Evolutionary conservation across 345 rosid genomes (phyloP).

Genomic region (Punica granatum): DNA sequence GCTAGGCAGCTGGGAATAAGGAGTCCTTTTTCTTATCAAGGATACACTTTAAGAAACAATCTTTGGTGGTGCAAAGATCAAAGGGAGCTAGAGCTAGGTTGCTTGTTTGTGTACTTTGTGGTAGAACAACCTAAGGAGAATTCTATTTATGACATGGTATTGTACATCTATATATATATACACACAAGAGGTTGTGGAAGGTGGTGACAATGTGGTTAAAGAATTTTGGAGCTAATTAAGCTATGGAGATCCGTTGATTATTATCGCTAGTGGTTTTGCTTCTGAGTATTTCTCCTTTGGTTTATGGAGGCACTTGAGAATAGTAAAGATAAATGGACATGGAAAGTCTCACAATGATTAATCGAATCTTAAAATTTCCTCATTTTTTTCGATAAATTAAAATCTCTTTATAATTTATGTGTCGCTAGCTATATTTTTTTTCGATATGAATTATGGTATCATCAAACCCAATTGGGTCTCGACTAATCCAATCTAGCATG

Average conservation of each 20-base stretch:
- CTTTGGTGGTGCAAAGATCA: not conserved
- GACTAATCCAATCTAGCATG: too few relatives aligned
- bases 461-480: too few relatives aligned
- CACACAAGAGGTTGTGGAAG: conserved; percentile 1
- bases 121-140: not conserved
- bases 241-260: not conserved
- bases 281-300: too few relatives aligned
- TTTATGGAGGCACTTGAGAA: too few relatives aligned
- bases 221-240: not conserved
- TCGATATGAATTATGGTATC: too few relatives aligned
- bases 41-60: not conserved
- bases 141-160: not conserved
- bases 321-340: too few relatives aligned
- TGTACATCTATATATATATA: not conserved
- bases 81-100: not conserved
- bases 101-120: not conserved
- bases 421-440: too few relatives aligned
- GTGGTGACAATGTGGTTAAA: not conserved
- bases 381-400: too few relatives aligned
- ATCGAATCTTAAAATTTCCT: too few relatives aligned
- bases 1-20: conserved; percentile 2
- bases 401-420: too few relatives aligned
- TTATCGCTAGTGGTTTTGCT: not conserved
- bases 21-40: not conserved
- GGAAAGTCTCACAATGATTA: too few relatives aligned